Base-by-base conservation (phyloP, 2,329 filamentous ascomycete species). In the Stagonosporopsis vannaccii region DNA sequence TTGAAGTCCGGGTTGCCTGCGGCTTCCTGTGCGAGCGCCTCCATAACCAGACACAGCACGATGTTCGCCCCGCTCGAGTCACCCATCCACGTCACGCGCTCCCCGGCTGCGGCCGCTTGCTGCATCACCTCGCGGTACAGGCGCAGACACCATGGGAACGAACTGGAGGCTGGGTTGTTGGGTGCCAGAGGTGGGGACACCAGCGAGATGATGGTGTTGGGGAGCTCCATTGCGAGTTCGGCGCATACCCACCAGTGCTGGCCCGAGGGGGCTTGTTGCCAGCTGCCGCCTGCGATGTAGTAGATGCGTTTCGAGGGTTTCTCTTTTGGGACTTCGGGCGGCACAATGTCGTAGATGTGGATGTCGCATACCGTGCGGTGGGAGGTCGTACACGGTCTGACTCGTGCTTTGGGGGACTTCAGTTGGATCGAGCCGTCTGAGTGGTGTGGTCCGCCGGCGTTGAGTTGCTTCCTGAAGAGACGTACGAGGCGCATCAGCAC, bases 21-120 rank as follows among this genome's bases (percentile, higher is more conserved):
- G 49, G 56, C 30, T 73, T 74, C 72, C 39, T 78, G 70, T 9
- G 62, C 51, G 20, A 82, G 59, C 4, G 76, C 74, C 36, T 75
- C 71, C 17, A 82, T 55, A 0, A 75, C 65, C 33, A 83, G 69
- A 0, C 68, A 68, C 0, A 85, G 70, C 0, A 79, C 76, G 4
- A 86, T 74, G 56, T 86, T 87, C 0, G 79, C 84, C 0, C 85
- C 84, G 0, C 83, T 81, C 0, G 81, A 84, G 51, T 87, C 85
- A 1, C 85, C 85, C 0, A 78, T 80, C 1, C 86, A 73, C 1
- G 81, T 77, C 0, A 85, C 74, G 1, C 67, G 74, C 50, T 85
- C 79, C 2, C 70, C 71, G 0, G 69, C 71, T 0, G 68, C 0
- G 81, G 76, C n/a, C 77, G 63, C 1, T 61, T 41, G 12, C 8